phyloP scores from a whole-genome alignment of 2,329 filamentous ascomycete species.

The Exophiala sp. region DNA sequence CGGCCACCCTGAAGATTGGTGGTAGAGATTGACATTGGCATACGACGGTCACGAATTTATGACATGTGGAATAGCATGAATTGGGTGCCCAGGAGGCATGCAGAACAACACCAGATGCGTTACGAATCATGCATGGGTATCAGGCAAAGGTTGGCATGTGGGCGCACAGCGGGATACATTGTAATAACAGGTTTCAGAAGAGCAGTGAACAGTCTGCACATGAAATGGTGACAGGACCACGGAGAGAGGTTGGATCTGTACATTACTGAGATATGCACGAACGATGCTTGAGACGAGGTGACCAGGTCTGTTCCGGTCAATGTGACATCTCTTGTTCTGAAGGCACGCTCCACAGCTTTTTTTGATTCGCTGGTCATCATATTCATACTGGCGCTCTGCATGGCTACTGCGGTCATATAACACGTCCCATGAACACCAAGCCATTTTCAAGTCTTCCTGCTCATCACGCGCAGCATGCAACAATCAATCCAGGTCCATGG shows the following conservation, averaged over 20 bases:
- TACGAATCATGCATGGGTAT: constrained; percentile 34
- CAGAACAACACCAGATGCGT: not conserved
- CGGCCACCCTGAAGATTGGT: no score
- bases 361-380: no score
- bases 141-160: constrained; percentile 31
- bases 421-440: not conserved
- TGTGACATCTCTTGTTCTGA: no score
- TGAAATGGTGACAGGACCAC: not conserved
- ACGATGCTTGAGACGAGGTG: no score
- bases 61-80: not conserved
- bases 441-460: not conserved
- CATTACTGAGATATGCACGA: not conserved
- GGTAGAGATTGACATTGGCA: no score
- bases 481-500: constrained; percentile 44
- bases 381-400: not conserved
- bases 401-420: no score
- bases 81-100: not conserved
- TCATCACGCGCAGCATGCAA: not conserved
- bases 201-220: no score
- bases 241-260: not conserved
- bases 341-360: not conserved
- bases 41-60: not conserved
- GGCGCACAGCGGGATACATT: no score
- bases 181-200: no score
- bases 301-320: no score